Base-by-base conservation (phyloP, 2,329 filamentous ascomycete genomes). In the Aspergillus chevalieri region DNA sequence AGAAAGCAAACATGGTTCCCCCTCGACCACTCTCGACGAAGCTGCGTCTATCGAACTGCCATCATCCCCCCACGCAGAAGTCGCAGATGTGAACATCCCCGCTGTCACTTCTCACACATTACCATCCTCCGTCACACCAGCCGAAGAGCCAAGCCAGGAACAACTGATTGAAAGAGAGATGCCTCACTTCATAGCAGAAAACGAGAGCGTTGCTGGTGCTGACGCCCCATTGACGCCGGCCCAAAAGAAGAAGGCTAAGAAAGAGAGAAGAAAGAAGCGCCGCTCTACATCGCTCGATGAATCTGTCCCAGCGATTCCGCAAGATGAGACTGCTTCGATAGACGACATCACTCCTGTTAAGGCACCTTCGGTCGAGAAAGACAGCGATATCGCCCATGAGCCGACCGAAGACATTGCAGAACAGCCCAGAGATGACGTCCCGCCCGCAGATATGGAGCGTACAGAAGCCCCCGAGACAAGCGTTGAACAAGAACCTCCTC, bases 171-270 rank as follows among this genome's bases (percentile, higher is more conserved):
- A 47, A 28, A 50, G 26, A 12, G 44, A 51, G 39, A 15, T 41
- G n/a, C 26, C 47, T 30, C 28, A 19, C 8, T 30, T 12, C 10
- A 30, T 4, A 10, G 26, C 26, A 30, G 26, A 30, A 4, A 30
- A 5, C 7, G 26, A 30, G 26, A 30, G 10, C 9, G 3, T 12
- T 30, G 34, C n/a, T 6, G 34, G 17, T 8, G 7, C 46, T 10
- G 43, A 51, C 19, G 21, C 45, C 14, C 48, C 48, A 2, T 52
- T 62, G 54, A 60, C 57, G 8, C 43, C 55, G 4, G 56, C 57
- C 17, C 55, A 58, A 30, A 63, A 57, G 47, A 62, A 56, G 43
- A 61, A 64, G 54, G 58, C 55, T 2, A 60, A 56, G 50, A 64
- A 63, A 38, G 57, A 61, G 9, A 62, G 56, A 48, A 62, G 59